Percentiles rank a stretch among this genome's conserved stretches.
These are phyloP conservation scores for Phanerochaete sordida DNA, from an alignment of 768 basidiomycete genomes.

Conservation along the genomic window DNA sequence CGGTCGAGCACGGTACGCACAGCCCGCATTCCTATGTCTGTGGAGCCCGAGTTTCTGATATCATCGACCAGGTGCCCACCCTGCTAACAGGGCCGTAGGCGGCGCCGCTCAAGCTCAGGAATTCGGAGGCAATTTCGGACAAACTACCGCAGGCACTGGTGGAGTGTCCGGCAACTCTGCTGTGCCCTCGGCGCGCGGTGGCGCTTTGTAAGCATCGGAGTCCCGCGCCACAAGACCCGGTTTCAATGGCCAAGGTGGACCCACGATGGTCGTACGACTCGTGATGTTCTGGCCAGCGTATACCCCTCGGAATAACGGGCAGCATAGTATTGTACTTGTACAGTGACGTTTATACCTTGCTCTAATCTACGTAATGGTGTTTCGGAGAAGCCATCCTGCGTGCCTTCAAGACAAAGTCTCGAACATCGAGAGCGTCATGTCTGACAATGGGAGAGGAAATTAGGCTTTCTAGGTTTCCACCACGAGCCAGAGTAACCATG, in stretches of 20 bases:
- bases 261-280: neutral
- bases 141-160: slow-evolving; percentile 2
- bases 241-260: neutral
- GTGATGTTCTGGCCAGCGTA: neutral
- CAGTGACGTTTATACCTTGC: neutral
- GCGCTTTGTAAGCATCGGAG: slow-evolving; percentile 1
- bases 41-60: neutral
- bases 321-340: neutral
- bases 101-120: slow-evolving; percentile 14
- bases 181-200: neutral
- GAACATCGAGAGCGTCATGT: neutral
- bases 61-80: slow-evolving; percentile 28
- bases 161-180: neutral
- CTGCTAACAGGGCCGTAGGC: slow-evolving; percentile 28
- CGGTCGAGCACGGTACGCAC: slow-evolving; percentile 45
- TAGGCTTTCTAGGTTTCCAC: neutral
- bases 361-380: neutral
- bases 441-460: neutral
- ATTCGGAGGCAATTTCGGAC: slow-evolving; percentile 9
- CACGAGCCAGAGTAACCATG: neutral
- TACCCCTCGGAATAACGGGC: neutral
- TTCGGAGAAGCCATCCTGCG: neutral
- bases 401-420: neutral
- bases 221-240: neutral
- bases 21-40: neutral